Percentiles rank a stretch among this genome's conserved stretches.
Conservation (phyloP, 371 early-diverging fungal species). For the Massospora cicadina region DNA sequence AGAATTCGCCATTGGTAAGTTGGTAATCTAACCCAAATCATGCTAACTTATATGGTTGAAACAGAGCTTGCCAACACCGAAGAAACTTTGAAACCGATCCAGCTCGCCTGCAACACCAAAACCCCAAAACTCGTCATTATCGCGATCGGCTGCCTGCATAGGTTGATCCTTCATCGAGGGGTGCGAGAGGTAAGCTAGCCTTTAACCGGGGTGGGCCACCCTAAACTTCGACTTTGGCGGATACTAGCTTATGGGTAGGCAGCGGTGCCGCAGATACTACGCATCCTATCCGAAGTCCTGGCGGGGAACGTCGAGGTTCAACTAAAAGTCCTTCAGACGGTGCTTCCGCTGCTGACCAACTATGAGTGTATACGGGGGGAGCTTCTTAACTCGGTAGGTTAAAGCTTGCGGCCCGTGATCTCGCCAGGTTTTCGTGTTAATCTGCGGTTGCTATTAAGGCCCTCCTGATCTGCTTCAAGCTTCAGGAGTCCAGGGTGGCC, state of each 20-base stretch:
- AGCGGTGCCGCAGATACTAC: background rate
- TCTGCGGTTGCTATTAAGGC: slow-evolving; percentile 26
- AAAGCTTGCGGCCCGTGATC: background rate
- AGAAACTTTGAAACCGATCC: slow-evolving; percentile 73
- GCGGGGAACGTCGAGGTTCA: slow-evolving; percentile 65
- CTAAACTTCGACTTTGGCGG: no score
- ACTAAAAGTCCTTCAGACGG: slow-evolving; percentile 79
- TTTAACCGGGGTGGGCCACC: no score
- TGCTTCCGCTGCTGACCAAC: slow-evolving; percentile 72
- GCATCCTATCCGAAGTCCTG: background rate
- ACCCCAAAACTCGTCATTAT: slow-evolving; percentile 65
- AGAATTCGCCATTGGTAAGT: slow-evolving; percentile 13
- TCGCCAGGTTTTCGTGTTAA: background rate
- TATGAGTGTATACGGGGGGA: slow-evolving; percentile 63
- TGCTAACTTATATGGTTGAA: background rate
- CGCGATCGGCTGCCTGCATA: slow-evolving; percentile 76
- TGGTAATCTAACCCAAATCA: background rate
- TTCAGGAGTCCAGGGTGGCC: slow-evolving; percentile 71
- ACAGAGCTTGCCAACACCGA: slow-evolving; percentile 62
- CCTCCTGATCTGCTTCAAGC: slow-evolving; percentile 64
- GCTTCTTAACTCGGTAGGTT: slow-evolving; percentile 53
- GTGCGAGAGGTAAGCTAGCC: slow-evolving; percentile 68
- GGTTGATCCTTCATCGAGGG: slow-evolving; percentile 65
- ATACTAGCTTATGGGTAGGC: background rate
- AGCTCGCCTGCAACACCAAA: slow-evolving; percentile 76